phyloP scores from a whole-genome alignment of 371 early-diverging fungal species.

The Haplosporangium sp. region DNA sequence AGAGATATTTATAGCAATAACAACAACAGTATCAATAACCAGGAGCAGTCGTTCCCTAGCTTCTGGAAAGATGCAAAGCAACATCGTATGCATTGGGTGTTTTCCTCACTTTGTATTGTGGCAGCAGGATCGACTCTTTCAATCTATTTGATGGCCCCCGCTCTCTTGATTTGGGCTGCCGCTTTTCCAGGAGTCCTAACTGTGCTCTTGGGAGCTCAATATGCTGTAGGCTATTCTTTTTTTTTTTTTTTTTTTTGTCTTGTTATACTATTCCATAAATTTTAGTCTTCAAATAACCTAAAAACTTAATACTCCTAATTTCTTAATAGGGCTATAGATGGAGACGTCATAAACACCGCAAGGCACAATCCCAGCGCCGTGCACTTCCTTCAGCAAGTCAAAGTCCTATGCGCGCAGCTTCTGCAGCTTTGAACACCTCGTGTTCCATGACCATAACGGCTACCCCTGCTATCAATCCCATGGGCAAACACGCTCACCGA shows the following conservation, averaged over 20 bases:
- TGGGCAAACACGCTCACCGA: slow-evolving; percentile 7
- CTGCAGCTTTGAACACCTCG: slow-evolving; percentile 10
- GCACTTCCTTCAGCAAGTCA: slow-evolving; percentile 7
- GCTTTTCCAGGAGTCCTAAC: slow-evolving; percentile 17
- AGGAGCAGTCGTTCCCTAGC: slow-evolving; percentile 18
- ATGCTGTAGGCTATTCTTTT: slow-evolving; percentile 23
- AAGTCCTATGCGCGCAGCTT: slow-evolving; percentile 28
- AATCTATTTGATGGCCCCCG: slow-evolving; percentile 24
- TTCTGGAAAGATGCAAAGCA: slow-evolving; percentile 44
- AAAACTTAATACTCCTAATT: neutral
- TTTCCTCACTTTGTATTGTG: slow-evolving; percentile 18
- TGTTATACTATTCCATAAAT: no score
- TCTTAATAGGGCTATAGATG: slow-evolving; percentile 33
- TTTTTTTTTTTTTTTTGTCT: neutral
- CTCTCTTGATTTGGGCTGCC: slow-evolving; percentile 17
- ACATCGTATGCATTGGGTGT: slow-evolving; percentile 35
- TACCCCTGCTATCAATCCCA: no score
- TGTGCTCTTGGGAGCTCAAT: slow-evolving; percentile 25
- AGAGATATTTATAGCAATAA: no score
- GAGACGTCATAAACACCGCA: slow-evolving; percentile 28
- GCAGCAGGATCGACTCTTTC: slow-evolving; percentile 12
- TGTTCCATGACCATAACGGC: neutral
- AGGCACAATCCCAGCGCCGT: slow-evolving; percentile 10
- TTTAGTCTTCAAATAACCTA: no score
- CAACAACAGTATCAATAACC: neutral